Base-by-base conservation (phyloP, 2,329 filamentous ascomycete genomes). In the Fusarium buharicum region DNA sequence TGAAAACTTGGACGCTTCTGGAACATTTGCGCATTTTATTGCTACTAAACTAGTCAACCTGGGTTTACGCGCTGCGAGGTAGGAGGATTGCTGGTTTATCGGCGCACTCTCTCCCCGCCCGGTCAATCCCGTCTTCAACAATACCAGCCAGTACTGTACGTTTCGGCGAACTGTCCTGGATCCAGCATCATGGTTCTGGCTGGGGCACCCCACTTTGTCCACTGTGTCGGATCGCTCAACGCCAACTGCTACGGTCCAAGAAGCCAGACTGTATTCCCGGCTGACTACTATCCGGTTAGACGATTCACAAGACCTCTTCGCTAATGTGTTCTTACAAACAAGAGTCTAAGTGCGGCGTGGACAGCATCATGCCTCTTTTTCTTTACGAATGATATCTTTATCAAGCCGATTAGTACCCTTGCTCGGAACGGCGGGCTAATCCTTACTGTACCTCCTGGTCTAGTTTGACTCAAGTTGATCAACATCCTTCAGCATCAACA, bases 111-210 rank as follows among this genome's bases (percentile, higher is more conserved):
- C 40, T 33, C 20, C 48, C 33, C 50, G 44, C 49, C 43, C 49
- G 33, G 50, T 28, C 44, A 24, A 24, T 41, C 13, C 13, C 13
- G 30, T n/a, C 39, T 38, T 33, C 44, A 22, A 24, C 41, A 55
- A 18, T n/a, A n/a, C n/a, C 22, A 7, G n/a, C 37, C 37, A 38
- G 52, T 50, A 57, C 49, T 55, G 55, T 41, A 33, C 28, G 18
- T 62, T 52, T 55, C 24, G 40, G 50, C 41, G 50, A 50, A 39
- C 44, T 37, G 24, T 60, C 45, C 57, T 59, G 51, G 55, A 67
- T 65, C 63, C 31, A 61, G 59, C 22, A 55, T 55, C 57, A 57
- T 54, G 52, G 39, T 31, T 40, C 46, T 45, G 50, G 61, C 33
- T 37, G 51, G 54, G 54, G 43, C 27, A 46, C 30, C 38, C 62